Evolutionary conservation across 2,329 filamentous ascomycete genomes (phyloP), one percentile per base, ranked within the genome.

Genomic region (Seiridium cupressi): DNA sequence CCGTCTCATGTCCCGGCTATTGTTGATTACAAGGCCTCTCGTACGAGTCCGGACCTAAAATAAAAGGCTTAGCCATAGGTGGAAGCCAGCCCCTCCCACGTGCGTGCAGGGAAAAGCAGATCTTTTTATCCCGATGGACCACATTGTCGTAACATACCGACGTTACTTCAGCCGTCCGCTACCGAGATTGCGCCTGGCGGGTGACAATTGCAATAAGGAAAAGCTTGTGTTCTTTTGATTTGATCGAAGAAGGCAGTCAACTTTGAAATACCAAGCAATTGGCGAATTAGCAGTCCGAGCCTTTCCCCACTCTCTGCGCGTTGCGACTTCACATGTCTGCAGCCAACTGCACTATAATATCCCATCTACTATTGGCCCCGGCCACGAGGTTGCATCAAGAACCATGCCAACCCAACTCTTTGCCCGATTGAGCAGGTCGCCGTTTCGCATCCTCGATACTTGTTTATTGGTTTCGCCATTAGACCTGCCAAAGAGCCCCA

Each of bases 401-500:
- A 44, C 51, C 40, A 42, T 40, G 11, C 18, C n/a, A 26, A 53
- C 40, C 51, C 10, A 5, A 42, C 40, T 4, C 51, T 9, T 55
- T 44, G 51, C 51, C 51, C 32, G 44, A 55, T 31, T 9, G 1
- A 42, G 51, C 35, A 55, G 51, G 51, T 55, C n/a, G 35, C 26
- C 51, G 36, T 55, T 55, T 44, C 51, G 44, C 26, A 18, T 18
- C 40, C 26, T 44, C 36, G 36, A 32, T 13, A 38, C 38, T 42
- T 42, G 35, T 55, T 42, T 40, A 55, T 55, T 55, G 51, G 35
- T 3, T 7, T 55, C 38, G 51, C 9, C 31, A 44, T 55, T n/a
- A 55, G 51, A 55, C 51, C 51, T 55, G 42, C 51, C 51, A 13
- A 55, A 55, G 36, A 55, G 40, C 38, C 51, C 9, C 18, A 38